These are phyloP conservation scores for Orbilia brochopaga DNA, from an alignment of 2,329 filamentous ascomycete genomes.

Conservation along the genomic window DNA sequence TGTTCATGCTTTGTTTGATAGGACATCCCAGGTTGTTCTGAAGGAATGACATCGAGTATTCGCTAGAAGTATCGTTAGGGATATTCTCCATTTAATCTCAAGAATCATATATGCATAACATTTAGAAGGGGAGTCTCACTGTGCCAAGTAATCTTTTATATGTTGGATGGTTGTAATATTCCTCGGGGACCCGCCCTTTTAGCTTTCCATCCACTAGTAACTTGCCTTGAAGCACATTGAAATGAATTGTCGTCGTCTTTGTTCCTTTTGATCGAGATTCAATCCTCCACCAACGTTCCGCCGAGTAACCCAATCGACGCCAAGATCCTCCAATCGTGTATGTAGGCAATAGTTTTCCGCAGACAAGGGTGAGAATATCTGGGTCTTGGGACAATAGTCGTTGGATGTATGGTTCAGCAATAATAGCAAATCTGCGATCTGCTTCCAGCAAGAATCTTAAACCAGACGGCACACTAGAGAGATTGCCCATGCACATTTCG, in stretches of 20 bases:
- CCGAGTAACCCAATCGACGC: too few relatives aligned
- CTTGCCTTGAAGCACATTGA: conserved; percentile 63
- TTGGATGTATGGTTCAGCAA: not conserved
- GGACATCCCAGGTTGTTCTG: conserved; percentile 56
- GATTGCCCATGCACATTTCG: not conserved
- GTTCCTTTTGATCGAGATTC: conserved; percentile 54
- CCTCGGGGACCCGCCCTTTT: conserved; percentile 60
- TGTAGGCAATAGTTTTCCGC: too few relatives aligned
- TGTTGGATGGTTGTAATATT: conserved; percentile 59
- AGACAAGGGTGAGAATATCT: too few relatives aligned
- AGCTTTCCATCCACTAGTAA: conserved; percentile 64
- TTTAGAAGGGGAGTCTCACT: conserved; percentile 55
- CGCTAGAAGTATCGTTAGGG: not conserved
- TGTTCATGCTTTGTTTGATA: conserved; percentile 55
- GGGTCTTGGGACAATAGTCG: not conserved
- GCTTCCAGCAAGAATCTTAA: not conserved
- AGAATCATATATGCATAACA: too few relatives aligned
- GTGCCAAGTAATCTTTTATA: conserved; percentile 61
- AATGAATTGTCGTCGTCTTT: conserved; percentile 58
- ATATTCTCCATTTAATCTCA: too few relatives aligned
- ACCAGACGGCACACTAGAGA: not conserved
- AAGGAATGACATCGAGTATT: conserved; percentile 56
- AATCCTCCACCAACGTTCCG: conserved; percentile 53
- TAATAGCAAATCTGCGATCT: not conserved
- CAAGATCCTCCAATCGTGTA: too few relatives aligned